phyloP scores from a whole-genome alignment of 768 basidiomycete genomes.

The Leccinum disarticulatum region DNA sequence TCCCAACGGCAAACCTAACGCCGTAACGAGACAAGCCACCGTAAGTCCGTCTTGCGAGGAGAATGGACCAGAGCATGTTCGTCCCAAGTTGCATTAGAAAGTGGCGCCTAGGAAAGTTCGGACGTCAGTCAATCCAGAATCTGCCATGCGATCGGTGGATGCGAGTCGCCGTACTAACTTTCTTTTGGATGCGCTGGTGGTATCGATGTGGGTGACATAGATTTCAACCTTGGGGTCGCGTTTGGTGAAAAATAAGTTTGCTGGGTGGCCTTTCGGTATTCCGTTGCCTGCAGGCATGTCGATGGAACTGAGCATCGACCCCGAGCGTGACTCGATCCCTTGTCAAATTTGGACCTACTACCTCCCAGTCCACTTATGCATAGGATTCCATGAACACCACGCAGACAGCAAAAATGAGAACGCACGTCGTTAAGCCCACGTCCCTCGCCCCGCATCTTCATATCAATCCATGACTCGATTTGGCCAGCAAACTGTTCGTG shows the following conservation, averaged over 20 bases:
- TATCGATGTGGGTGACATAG: constrained; percentile 32
- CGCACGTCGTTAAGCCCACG: too few relatives aligned
- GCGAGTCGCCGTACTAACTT: constrained; percentile 22
- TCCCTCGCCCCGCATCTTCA: too few relatives aligned
- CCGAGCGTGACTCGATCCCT: too few relatives aligned
- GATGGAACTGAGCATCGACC: constrained; percentile 1
- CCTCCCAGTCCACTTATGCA: too few relatives aligned
- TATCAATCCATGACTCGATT: too few relatives aligned
- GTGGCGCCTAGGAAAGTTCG: constrained; percentile 18
- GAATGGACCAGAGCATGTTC: constrained; percentile 26
- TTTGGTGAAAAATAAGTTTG: constrained; percentile 18
- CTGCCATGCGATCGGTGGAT: background rate
- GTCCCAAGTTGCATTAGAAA: constrained; percentile 28
- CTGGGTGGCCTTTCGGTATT: constrained; percentile 29
- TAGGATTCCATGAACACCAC: too few relatives aligned
- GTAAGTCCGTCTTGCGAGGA: constrained; percentile 24
- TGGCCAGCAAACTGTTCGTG: too few relatives aligned
- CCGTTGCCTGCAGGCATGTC: constrained; percentile 27
- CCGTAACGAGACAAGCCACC: constrained; percentile 30
- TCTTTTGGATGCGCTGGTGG: constrained; percentile 16
- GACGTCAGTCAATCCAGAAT: constrained; percentile 8
- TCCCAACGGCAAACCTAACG: constrained; percentile 25
- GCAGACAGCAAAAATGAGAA: too few relatives aligned
- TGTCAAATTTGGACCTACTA: too few relatives aligned
- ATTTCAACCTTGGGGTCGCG: constrained; percentile 25